These are phyloP conservation scores for Galeopsis tetrahit DNA, from an alignment of 257 asterid genomes.

Conservation along the genomic window DNA sequence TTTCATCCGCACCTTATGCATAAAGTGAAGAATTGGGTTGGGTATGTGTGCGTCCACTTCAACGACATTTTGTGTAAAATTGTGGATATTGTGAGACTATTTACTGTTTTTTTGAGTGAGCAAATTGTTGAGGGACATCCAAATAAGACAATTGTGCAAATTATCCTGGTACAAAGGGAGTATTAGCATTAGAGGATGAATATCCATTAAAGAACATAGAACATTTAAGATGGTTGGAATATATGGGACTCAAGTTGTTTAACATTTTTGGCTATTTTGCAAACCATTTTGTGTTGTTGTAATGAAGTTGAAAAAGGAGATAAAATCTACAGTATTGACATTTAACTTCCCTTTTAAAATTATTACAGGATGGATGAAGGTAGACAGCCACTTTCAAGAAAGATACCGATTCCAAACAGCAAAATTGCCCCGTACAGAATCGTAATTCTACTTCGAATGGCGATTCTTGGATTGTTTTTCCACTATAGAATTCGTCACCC, in stretches of 20 bases:
- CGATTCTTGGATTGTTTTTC: conserved; percentile 64
- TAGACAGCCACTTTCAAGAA: conserved; percentile 88
- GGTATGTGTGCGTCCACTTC: too few relatives aligned
- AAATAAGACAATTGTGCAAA: too few relatives aligned
- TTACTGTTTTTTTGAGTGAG: too few relatives aligned
- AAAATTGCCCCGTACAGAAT: conserved; percentile 81
- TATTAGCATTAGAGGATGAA: neutral
- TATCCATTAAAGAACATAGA: neutral
- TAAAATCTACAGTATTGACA: neutral
- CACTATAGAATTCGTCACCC: conserved; percentile 85
- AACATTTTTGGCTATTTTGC: neutral
- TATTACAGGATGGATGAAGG: conserved; percentile 85
- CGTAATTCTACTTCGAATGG: conserved; percentile 68
- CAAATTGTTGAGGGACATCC: too few relatives aligned
- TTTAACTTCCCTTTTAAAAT: conserved; percentile 9
- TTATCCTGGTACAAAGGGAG: too few relatives aligned
- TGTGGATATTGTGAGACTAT: too few relatives aligned
- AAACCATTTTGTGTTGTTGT: neutral
- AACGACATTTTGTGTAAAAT: too few relatives aligned
- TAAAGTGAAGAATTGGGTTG: too few relatives aligned
- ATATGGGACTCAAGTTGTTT: neutral
- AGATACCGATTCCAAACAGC: conserved; percentile 81
- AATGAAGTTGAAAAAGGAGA: conserved; percentile 1
- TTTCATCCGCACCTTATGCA: too few relatives aligned
- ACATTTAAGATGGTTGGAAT: neutral